phyloP scores from a whole-genome alignment of 768 basidiomycete genomes.

The Tephrocybe rancida region DNA sequence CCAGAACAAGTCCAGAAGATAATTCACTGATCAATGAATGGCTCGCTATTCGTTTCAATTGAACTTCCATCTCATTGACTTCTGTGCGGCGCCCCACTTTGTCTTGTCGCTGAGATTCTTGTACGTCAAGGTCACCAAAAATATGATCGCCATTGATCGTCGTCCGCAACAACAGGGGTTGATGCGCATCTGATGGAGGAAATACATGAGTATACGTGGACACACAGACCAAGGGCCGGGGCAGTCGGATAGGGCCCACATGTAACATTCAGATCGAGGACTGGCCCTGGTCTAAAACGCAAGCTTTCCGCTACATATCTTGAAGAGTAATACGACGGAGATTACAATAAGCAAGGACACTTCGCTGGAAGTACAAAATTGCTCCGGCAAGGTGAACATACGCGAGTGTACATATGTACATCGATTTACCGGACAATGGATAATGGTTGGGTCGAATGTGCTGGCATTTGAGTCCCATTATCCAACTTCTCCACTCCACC shows the following conservation, averaged over 20 bases:
- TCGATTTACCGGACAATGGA: conserved; percentile 6
- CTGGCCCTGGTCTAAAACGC: no score
- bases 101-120: no score
- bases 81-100: no score
- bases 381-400: no score
- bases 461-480: conserved; percentile 4
- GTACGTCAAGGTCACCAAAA: neutral
- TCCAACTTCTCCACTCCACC: conserved; percentile 12
- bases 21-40: no score
- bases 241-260: conserved; percentile 1
- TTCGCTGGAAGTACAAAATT: no score
- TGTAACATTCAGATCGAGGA: neutral
- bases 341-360: no score
- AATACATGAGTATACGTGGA: neutral
- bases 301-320: no score
- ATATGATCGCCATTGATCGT: conserved; percentile 13
- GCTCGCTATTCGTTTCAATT: no score
- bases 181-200: conserved; percentile 17
- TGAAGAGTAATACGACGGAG: no score
- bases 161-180: conserved; percentile 17
- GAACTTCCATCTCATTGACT: no score
- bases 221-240: conserved; percentile 11
- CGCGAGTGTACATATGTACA: neutral
- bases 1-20: no score
- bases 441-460: conserved; percentile 6